Conservation (phyloP, 2,329 filamentous ascomycete species). For the Cladosporium oxysporum region DNA sequence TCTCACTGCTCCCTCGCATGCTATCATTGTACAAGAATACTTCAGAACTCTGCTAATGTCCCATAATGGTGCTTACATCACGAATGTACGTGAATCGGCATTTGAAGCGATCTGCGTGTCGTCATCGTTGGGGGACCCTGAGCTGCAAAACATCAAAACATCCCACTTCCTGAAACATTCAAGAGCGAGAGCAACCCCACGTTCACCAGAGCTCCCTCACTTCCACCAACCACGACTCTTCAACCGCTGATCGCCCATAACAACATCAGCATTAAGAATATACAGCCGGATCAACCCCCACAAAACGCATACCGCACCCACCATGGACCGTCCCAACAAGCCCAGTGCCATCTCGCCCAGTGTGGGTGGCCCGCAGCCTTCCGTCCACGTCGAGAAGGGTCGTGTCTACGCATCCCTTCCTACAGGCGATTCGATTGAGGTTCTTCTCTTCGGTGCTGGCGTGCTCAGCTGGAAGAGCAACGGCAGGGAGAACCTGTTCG, state of each 20-base stretch:
- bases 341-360: constrained; percentile 73
- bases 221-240: constrained; percentile 17
- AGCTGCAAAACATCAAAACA: constrained; percentile 17
- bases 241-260: background rate
- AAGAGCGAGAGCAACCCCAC: constrained; percentile 7
- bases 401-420: constrained; percentile 78
- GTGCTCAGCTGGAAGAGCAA: constrained; percentile 90
- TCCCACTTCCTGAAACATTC: constrained; percentile 19
- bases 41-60: background rate
- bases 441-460: constrained; percentile 89
- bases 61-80: background rate
- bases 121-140: constrained; percentile 14
- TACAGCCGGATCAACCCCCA: background rate
- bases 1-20: background rate
- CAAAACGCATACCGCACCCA: background rate
- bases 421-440: constrained; percentile 80
- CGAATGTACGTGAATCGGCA: background rate
- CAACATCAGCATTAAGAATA: background rate
- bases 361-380: constrained; percentile 66
- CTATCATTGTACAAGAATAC: background rate
- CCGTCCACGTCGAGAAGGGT: constrained; percentile 70
- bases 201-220: constrained; percentile 6
- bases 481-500: constrained; percentile 77
- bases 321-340: constrained; percentile 80
- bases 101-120: constrained; percentile 15